Conservation (phyloP, 148 eudicot species). For the Diospyros kaki region DNA sequence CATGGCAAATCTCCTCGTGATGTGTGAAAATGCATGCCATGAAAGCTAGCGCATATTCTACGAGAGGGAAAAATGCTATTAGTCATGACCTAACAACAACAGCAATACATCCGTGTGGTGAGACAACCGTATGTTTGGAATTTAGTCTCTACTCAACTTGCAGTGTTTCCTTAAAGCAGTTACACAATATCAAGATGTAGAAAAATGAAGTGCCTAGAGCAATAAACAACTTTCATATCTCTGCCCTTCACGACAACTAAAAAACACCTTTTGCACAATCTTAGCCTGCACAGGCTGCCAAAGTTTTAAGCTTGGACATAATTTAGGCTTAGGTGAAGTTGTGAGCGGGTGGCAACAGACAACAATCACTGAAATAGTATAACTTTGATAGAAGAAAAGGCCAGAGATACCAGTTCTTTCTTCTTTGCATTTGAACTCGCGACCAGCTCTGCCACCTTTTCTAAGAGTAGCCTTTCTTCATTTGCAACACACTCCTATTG, state of each 20-base stretch:
- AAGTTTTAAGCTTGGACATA: not conserved
- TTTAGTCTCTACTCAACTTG: too few species aligned
- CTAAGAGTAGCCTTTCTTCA: conserved; percentile 80
- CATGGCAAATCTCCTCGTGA: too few species aligned
- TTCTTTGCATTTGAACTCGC: conserved; percentile 93
- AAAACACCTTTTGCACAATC: not conserved
- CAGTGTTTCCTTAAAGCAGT: too few species aligned
- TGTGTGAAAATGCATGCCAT: too few species aligned
- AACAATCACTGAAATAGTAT: not conserved
- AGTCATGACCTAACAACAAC: too few species aligned
- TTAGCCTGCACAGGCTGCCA: conserved; percentile 1
- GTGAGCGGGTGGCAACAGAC: too few species aligned
- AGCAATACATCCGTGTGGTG: too few species aligned
- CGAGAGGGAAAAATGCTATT: too few species aligned
- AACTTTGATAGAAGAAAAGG: not conserved
- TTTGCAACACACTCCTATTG: conserved; percentile 83
- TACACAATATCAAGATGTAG: too few species aligned
- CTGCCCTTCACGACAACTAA: not conserved
- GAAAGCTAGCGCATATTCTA: too few species aligned
- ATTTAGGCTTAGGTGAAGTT: not conserved
- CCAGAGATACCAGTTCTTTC: conserved; percentile 67
- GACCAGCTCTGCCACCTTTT: conserved; percentile 89
- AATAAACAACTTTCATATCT: not conserved
- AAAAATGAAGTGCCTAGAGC: too few species aligned
- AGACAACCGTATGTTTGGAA: too few species aligned